A percentile compares a stretch with the other conserved stretches of the same genome.
Evolutionary conservation across 176 grass and related monocot species (phyloP).

Genomic region (Aegilops umbellulata): DNA sequence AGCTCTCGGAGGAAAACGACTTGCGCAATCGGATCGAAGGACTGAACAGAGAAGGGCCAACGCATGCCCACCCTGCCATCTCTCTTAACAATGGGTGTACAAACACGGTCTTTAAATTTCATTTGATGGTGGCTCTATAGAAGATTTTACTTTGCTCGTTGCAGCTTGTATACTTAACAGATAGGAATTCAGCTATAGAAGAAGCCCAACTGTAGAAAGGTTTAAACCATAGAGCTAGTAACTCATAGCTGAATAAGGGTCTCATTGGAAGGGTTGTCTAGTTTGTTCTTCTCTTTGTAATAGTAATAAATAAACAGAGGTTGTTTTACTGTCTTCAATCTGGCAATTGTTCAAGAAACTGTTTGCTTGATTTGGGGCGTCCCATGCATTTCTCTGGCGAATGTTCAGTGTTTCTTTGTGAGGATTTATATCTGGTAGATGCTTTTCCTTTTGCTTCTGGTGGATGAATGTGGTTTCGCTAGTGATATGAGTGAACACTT

Average conservation of each 20-base stretch:
- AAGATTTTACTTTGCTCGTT: conserved; percentile 40
- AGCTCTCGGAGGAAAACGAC: conserved; percentile 4
- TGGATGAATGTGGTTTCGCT: too few relatives aligned
- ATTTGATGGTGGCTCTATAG: conserved; percentile 9
- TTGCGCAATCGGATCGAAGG: background rate
- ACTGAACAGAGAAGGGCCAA: conserved; percentile 1
- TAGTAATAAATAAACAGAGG: conserved; percentile 12
- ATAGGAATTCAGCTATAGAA: conserved; percentile 34
- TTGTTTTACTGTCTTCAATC: conserved; percentile 23
- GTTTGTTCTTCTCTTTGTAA: conserved; percentile 18
- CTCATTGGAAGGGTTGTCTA: conserved; percentile 25
- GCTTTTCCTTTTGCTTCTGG: too few relatives aligned
- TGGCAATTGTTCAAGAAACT: conserved; percentile 17
- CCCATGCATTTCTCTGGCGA: too few relatives aligned
- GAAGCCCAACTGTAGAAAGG: conserved; percentile 51
- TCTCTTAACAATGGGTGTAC: conserved; percentile 35
- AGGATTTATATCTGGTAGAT: too few relatives aligned
- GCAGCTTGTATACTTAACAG: conserved; percentile 37
- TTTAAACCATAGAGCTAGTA: conserved; percentile 40
- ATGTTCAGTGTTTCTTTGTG: too few relatives aligned
- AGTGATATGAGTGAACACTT: too few relatives aligned
- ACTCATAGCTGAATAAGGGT: conserved; percentile 49
- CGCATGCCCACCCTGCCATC: conserved; percentile 12
- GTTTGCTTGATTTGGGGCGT: background rate
- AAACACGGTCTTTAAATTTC: conserved; percentile 23